These are phyloP conservation scores for Mucor velutinosus DNA, from an alignment of 371 early-diverging fungal genomes.

Conservation along the genomic window DNA sequence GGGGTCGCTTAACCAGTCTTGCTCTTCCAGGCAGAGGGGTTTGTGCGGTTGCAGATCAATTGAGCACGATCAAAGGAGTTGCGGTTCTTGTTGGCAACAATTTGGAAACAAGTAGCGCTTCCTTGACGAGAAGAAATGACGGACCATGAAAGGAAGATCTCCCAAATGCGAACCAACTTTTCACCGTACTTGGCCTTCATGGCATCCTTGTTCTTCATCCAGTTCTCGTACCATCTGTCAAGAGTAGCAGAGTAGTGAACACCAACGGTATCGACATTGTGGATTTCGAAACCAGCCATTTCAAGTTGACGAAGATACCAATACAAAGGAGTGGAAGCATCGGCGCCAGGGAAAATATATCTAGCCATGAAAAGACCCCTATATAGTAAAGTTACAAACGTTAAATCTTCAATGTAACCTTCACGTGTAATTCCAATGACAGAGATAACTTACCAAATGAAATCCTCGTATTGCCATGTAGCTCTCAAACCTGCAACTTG, in stretches of 20 bases:
- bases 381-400: conserved; percentile 32
- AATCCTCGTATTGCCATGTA: conserved; percentile 89
- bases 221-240: conserved; percentile 95
- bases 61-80: conserved; percentile 87
- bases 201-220: conserved; percentile 90
- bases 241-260: conserved; percentile 97
- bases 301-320: conserved; percentile 93
- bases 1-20: conserved; percentile 20
- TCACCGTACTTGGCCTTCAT: conserved; percentile 87
- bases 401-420: background rate
- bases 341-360: conserved; percentile 98
- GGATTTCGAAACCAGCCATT: conserved; percentile 91
- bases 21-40: conserved; percentile 40
- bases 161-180: conserved; percentile 83
- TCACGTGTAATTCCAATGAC: background rate
- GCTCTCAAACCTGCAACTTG: conserved; percentile 96
- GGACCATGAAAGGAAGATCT: conserved; percentile 97
- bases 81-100: conserved; percentile 94
- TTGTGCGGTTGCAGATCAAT: conserved; percentile 56
- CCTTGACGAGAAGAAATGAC: conserved; percentile 94
- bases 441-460: conserved; percentile 61
- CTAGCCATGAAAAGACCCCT: conserved; percentile 96
- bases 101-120: conserved; percentile 94
- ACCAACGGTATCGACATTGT: conserved; percentile 88
- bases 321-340: conserved; percentile 94